Percentiles rank a stretch among this genome's conserved stretches.
Conservation (phyloP, 805 yeast genomes). For the Saturnispora ahearnii region DNA sequence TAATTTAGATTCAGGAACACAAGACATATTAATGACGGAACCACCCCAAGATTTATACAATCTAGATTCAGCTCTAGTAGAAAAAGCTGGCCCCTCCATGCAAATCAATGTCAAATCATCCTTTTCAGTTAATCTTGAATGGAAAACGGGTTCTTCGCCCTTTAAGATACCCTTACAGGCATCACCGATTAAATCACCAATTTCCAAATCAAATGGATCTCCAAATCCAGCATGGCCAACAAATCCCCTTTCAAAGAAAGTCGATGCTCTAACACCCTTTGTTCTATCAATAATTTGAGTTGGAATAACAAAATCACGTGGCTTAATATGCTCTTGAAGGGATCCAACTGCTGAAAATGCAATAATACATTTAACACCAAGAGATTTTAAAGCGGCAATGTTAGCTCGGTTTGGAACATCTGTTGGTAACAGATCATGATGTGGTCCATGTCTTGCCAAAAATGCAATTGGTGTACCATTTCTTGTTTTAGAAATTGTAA, state of each 20-base stretch:
- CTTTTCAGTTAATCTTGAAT: slow-evolving; percentile 52
- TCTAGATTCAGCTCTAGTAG: slow-evolving; percentile 92
- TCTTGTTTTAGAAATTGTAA: slow-evolving; percentile 75
- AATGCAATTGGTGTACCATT: slow-evolving; percentile 84
- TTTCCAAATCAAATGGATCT: slow-evolving; percentile 80
- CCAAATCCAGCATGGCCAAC: slow-evolving; percentile 98
- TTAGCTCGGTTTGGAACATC: slow-evolving; percentile 92
- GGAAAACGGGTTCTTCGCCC: slow-evolving; percentile 50
- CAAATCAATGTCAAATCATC: slow-evolving; percentile 81
- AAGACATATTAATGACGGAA: slow-evolving; percentile 92
- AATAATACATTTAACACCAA: slow-evolving; percentile 80
- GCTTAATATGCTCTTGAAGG: slow-evolving; percentile 76
- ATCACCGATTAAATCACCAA: slow-evolving; percentile 58
- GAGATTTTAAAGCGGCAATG: slow-evolving; percentile 84
- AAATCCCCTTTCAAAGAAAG: slow-evolving; percentile 85
- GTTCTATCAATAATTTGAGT: slow-evolving; percentile 96
- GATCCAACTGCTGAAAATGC: slow-evolving; percentile 98
- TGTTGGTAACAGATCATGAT: slow-evolving; percentile 83
- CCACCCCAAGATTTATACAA: slow-evolving; percentile 87
- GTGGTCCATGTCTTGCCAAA: slow-evolving; percentile 86
- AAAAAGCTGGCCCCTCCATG: slow-evolving; percentile 99
- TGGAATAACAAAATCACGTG: slow-evolving; percentile 95
- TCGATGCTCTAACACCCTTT: slow-evolving; percentile 84
- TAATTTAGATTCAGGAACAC: slow-evolving; percentile 92
- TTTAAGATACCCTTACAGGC: slow-evolving; percentile 44